phyloP scores from a whole-genome alignment of 257 asterid genomes.

The Nicotiana obtusifolia region DNA sequence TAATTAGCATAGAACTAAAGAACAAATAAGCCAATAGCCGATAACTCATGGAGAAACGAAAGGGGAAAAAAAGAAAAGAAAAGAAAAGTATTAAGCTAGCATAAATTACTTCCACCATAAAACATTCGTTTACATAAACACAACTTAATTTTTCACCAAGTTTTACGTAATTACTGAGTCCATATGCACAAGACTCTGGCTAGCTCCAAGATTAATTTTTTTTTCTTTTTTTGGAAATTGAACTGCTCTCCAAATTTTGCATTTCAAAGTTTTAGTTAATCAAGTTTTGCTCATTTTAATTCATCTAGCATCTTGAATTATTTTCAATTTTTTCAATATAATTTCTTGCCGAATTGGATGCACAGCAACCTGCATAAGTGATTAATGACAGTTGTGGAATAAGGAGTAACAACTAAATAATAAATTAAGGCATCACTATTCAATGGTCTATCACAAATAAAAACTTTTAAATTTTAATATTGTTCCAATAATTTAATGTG shows the following conservation, averaged over 20 bases:
- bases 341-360: background rate
- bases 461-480: background rate
- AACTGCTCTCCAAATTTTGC: background rate
- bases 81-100: background rate
- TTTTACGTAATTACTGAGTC: background rate
- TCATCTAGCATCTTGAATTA: background rate
- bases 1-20: background rate
- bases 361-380: background rate
- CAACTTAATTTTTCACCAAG: background rate
- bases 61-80: background rate
- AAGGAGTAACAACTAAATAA: background rate
- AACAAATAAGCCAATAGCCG: background rate
- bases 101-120: background rate
- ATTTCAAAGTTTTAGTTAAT: background rate
- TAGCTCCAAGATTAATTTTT: background rate
- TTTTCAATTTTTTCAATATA: background rate
- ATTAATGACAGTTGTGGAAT: background rate
- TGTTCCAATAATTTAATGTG: background rate
- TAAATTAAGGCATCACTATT: background rate
- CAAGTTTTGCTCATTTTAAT: background rate
- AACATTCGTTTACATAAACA: slow-evolving; percentile 1
- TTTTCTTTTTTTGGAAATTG: too few relatives aligned
- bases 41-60: background rate
- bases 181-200: background rate
- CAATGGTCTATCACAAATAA: background rate